A percentile compares a stretch with the other conserved stretches of the same genome.
These are phyloP conservation scores for Yarrowia deformans DNA, from an alignment of 805 yeast genomes.

Conservation along the genomic window DNA sequence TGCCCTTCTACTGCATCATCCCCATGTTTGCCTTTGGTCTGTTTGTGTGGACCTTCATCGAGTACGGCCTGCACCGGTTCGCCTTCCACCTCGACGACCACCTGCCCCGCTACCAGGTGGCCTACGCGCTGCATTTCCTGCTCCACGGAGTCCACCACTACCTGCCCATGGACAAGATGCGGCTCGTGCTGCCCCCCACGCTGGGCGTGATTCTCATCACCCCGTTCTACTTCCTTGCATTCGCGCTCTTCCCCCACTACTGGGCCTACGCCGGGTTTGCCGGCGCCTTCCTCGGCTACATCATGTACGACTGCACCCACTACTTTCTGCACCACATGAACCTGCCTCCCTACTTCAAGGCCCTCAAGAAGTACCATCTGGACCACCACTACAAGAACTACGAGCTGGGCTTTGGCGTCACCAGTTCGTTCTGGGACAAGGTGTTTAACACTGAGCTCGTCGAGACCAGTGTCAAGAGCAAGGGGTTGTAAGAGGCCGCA, in stretches of 20 bases:
- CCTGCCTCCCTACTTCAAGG: constrained; percentile 78
- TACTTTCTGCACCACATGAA: constrained; percentile 89
- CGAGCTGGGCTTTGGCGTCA: constrained; percentile 96
- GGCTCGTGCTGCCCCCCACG: constrained; percentile 97
- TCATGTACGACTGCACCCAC: constrained; percentile 91
- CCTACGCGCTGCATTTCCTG: constrained; percentile 83
- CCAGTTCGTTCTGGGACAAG: constrained; percentile 91
- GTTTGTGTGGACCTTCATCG: constrained; percentile 91
- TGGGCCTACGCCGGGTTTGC: constrained; percentile 92
- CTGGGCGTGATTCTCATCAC: constrained; percentile 71
- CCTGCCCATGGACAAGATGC: constrained; percentile 92
- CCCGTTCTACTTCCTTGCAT: constrained; percentile 84
- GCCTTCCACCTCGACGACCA: constrained; percentile 89
- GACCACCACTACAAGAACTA: constrained; percentile 98
- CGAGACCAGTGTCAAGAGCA: constrained; percentile 43
- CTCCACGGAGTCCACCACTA: constrained; percentile 97
- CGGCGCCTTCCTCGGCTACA: constrained; percentile 95
- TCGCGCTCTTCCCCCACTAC: constrained; percentile 76
- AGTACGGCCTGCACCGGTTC: constrained; percentile 87
- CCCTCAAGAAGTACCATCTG: constrained; percentile 85
- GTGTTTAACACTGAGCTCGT: constrained; percentile 84
- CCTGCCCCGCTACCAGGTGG: constrained; percentile 79
- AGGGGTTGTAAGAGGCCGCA: constrained; percentile 34
- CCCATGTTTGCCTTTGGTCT: constrained; percentile 79
- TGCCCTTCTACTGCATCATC: constrained; percentile 56